Percentiles rank a stretch among this genome's conserved stretches.
phyloP scores from a whole-genome alignment of 352 stramenopile species.

The Pythium monospermum region DNA sequence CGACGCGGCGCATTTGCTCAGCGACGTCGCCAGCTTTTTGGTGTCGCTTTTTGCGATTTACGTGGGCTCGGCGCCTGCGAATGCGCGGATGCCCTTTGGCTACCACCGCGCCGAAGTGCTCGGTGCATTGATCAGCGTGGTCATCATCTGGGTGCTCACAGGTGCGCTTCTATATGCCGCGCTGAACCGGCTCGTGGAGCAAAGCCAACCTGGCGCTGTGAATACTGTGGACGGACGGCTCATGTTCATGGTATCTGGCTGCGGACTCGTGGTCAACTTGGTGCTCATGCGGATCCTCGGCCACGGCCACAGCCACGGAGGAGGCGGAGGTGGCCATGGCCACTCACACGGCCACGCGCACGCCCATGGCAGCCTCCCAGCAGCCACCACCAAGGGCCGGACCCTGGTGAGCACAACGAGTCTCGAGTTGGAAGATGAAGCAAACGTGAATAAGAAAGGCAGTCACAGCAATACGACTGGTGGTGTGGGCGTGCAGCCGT shows the following conservation, averaged over 20 bases:
- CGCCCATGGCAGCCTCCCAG: slow-evolving; percentile 23
- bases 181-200: slow-evolving; percentile 82
- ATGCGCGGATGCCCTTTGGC: slow-evolving; percentile 87
- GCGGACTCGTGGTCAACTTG: slow-evolving; percentile 96
- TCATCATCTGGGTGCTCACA: slow-evolving; percentile 94
- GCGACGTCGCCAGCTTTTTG: slow-evolving; percentile 72
- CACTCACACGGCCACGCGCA: slow-evolving; percentile 34
- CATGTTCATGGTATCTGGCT: slow-evolving; percentile 95
- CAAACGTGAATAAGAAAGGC: slow-evolving; percentile 23
- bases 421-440: slow-evolving; percentile 20
- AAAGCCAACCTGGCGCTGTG: slow-evolving; percentile 60
- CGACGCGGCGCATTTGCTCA: slow-evolving; percentile 77
- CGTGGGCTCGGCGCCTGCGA: slow-evolving; percentile 51
- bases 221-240: slow-evolving; percentile 93
- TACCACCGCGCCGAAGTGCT: slow-evolving; percentile 96
- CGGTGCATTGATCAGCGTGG: slow-evolving; percentile 92
- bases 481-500: slow-evolving; percentile 11
- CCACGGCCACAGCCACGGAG: slow-evolving; percentile 35
- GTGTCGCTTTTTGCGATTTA: slow-evolving; percentile 85
- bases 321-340: slow-evolving; percentile 34
- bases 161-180: slow-evolving; percentile 93
- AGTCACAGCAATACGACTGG: slow-evolving; percentile 7
- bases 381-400: slow-evolving; percentile 13
- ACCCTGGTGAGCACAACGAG: too few relatives aligned
- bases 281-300: slow-evolving; percentile 92